phyloP scores from a whole-genome alignment of 306 rosid genomes.

The Arachis stenosperma region DNA sequence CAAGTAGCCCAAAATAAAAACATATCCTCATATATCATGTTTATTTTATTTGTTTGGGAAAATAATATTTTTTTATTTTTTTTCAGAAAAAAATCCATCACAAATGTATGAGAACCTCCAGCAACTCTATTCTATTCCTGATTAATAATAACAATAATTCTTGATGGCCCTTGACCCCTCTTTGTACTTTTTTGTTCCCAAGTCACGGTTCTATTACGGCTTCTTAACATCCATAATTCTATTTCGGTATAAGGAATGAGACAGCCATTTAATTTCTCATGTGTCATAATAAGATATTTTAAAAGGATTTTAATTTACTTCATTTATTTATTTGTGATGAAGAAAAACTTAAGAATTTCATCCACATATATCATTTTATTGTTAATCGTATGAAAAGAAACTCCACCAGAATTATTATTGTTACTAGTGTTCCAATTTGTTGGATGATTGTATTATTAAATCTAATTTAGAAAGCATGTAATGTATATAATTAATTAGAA shows the following conservation, averaged over 20 bases:
- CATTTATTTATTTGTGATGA: background rate
- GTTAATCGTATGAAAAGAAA: background rate
- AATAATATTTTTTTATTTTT: no score
- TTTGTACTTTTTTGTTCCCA: slow-evolving; percentile 29
- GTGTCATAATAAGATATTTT: background rate
- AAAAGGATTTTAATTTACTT: no score
- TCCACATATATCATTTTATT: background rate
- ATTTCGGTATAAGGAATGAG: background rate
- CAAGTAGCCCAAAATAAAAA: no score
- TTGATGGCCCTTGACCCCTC: slow-evolving; percentile 40
- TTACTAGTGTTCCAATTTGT: background rate
- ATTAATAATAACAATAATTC: slow-evolving; percentile 40
- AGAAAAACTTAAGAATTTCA: background rate
- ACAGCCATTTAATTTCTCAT: slow-evolving; percentile 1
- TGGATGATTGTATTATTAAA: no score
- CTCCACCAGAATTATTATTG: background rate
- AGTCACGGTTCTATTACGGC: slow-evolving; percentile 29
- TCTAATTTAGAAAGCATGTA: no score
- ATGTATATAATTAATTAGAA: no score
- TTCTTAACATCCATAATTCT: slow-evolving; percentile 11
- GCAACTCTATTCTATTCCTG: slow-evolving; percentile 32
- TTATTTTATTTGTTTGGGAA: no score
- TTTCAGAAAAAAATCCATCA: background rate
- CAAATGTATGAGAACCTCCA: slow-evolving; percentile 34
- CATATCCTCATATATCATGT: no score